Conservation (phyloP, 2,329 filamentous ascomycete genomes). For the Nemania sp. region DNA sequence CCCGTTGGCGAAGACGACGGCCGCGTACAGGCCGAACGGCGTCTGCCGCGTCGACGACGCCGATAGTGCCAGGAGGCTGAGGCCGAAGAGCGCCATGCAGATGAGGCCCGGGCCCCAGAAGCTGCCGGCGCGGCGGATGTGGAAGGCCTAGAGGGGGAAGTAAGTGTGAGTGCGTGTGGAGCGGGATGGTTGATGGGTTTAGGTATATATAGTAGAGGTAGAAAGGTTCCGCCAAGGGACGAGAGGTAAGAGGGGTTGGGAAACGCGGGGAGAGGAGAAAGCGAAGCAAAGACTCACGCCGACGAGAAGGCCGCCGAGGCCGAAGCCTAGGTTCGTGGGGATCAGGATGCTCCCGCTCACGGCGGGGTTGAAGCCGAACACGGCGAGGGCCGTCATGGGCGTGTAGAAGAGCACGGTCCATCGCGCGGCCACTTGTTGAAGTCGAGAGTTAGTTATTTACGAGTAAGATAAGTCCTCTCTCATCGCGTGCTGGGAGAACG, state of each 20-base stretch:
- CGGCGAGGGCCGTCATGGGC: constrained; percentile 78
- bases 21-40: constrained; percentile 58
- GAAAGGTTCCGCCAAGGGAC: background rate
- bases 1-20: constrained; percentile 70
- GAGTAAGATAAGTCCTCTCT: too few species aligned
- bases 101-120: constrained; percentile 71
- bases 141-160: constrained; percentile 60
- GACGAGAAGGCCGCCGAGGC: constrained; percentile 70
- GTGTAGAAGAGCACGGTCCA: constrained; percentile 83
- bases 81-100: constrained; percentile 64
- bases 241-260: background rate
- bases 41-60: constrained; percentile 57
- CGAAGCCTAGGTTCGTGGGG: constrained; percentile 82
- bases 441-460: constrained; percentile 1
- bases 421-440: constrained; percentile 65
- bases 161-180: background rate
- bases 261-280: background rate
- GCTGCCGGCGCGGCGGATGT: constrained; percentile 72
- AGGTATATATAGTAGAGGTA: background rate
- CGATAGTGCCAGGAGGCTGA: constrained; percentile 62
- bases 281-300: constrained; percentile 50
- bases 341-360: constrained; percentile 76
- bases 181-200: background rate
- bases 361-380: constrained; percentile 71
- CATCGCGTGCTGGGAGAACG: background rate